A percentile compares a stretch with the other conserved stretches of the same genome.
Conservation (phyloP, 169 alveolate species). For the Plasmodium gallinaceum region DNA sequence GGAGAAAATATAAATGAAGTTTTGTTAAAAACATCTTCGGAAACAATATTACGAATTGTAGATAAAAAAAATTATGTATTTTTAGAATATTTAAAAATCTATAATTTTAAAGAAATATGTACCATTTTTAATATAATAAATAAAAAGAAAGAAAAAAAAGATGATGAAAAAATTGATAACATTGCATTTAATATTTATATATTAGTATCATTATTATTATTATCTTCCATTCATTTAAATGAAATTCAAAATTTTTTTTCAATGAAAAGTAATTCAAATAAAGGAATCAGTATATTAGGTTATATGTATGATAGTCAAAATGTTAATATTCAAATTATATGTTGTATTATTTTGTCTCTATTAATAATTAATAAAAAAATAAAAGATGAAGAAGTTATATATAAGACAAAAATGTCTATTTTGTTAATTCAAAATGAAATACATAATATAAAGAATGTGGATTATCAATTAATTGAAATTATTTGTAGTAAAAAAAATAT, state of each 20-base stretch:
- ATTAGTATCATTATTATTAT: constrained; percentile 20
- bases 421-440: constrained; percentile 54
- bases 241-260: constrained; percentile 55
- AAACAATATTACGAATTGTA: constrained; percentile 43
- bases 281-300: constrained; percentile 33
- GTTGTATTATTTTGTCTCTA: constrained; percentile 53
- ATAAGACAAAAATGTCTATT: constrained; percentile 62
- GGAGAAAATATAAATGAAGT: constrained; percentile 51
- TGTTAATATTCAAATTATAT: constrained; percentile 58
- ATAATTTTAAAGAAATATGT: constrained; percentile 44
- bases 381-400: constrained; percentile 42
- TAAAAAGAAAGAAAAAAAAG: constrained; percentile 24
- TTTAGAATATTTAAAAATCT: constrained; percentile 26
- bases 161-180: constrained; percentile 10
- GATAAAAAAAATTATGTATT: constrained; percentile 54
- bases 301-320: constrained; percentile 69
- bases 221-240: constrained; percentile 50
- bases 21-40: constrained; percentile 46
- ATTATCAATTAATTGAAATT: constrained; percentile 65
- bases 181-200: constrained; percentile 38
- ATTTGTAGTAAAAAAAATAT: constrained; percentile 68
- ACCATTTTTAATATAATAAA: constrained; percentile 32
- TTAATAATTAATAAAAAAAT: constrained; percentile 39
- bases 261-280: constrained; percentile 20
- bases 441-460: constrained; percentile 37